Percentiles rank a stretch among this genome's conserved stretches.
Conservation (phyloP, 2,329 filamentous ascomycete genomes). For the Spiromastix sp. region DNA sequence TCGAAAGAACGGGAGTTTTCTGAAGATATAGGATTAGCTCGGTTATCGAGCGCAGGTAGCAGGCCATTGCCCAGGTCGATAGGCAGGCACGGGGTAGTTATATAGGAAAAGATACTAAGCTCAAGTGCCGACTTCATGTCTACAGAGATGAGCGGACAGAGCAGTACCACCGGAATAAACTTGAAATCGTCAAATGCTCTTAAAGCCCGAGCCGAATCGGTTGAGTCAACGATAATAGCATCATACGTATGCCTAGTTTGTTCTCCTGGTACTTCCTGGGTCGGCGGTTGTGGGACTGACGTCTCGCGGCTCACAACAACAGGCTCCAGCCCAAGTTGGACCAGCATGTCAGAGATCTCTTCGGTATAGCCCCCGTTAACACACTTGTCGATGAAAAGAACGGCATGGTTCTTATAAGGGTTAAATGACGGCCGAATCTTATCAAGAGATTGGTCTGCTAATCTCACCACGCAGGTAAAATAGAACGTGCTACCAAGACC, state of each 20-base stretch:
- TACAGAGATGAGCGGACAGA: slow-evolving; percentile 81
- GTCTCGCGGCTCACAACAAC: slow-evolving; percentile 70
- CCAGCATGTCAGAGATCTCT: slow-evolving; percentile 70
- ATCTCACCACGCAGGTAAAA: slow-evolving; percentile 86
- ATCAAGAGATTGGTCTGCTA: slow-evolving; percentile 67
- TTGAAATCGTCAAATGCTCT: slow-evolving; percentile 91
- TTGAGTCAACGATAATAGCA: slow-evolving; percentile 90
- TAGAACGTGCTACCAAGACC: slow-evolving; percentile 89
- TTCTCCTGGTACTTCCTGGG: slow-evolving; percentile 39
- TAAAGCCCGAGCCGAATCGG: slow-evolving; percentile 76
- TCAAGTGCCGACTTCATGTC: slow-evolving; percentile 89
- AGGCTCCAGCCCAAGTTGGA: slow-evolving; percentile 67
- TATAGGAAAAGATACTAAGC: slow-evolving; percentile 95
- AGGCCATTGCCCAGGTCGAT: slow-evolving; percentile 95
- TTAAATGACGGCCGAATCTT: slow-evolving; percentile 66
- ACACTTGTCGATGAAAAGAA: slow-evolving; percentile 90
- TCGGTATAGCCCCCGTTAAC: slow-evolving; percentile 55
- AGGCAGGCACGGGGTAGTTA: slow-evolving; percentile 90
- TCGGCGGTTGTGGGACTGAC: slow-evolving; percentile 50
- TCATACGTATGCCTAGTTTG: slow-evolving; percentile 60
- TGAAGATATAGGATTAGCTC: slow-evolving; percentile 79
- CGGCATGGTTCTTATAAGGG: slow-evolving; percentile 85
- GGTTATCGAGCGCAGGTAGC: slow-evolving; percentile 86
- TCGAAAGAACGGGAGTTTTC: slow-evolving; percentile 94
- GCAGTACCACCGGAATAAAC: slow-evolving; percentile 88